Evolutionary conservation across 2,329 filamentous ascomycete genomes (phyloP), one percentile per base, ranked within the genome.

Genomic region (Whalleya microplaca): DNA sequence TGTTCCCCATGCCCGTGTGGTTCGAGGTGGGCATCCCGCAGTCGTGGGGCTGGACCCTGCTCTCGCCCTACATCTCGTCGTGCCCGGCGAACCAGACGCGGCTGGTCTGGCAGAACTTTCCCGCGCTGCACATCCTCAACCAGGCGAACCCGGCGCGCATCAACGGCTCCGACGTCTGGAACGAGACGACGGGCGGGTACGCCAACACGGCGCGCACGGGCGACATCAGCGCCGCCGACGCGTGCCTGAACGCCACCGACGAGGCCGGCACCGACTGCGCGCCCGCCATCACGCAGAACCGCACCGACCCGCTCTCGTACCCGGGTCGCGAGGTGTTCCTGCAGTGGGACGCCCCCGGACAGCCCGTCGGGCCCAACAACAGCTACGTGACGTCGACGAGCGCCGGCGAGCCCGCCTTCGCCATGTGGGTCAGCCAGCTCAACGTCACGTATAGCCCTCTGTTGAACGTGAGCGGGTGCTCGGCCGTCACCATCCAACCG

Each of bases 91-190:
- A 88, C 70, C 86, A 88, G 64, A 94, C 90, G 1, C 85, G 90
- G 6, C 78, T 96, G 27, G 82, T 86, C 21, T 96, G 91, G 91
- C 89, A 94, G 71, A 96, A 96, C 77, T 93, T 91, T 76, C 91
- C 91, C 0, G 80, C 83, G 0, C 76, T 95, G 16, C 78, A 82
- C 64, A 79, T 95, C 48, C 76, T 89, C 27, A 93, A 94, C 75
- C 87, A 94, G 70, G 87, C 91, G 2, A 94, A 93, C 73, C 82
- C 87, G 20, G 85, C 85, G 56, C 84, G 88, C 21, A 78, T 86
- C 69, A 84, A 89, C 53, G 84, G 84, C 14, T 84, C 87, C 3
- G 73, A 84, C 6, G 82, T 79, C 1, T 78, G 77, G 63, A 87
- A 86, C 64, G 89, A 91, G 73, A 89, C 87, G 0, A 78, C 80